These are phyloP conservation scores for Metahyphopichia silvanorum DNA, from an alignment of 805 yeast genomes.

Conservation along the genomic window DNA sequence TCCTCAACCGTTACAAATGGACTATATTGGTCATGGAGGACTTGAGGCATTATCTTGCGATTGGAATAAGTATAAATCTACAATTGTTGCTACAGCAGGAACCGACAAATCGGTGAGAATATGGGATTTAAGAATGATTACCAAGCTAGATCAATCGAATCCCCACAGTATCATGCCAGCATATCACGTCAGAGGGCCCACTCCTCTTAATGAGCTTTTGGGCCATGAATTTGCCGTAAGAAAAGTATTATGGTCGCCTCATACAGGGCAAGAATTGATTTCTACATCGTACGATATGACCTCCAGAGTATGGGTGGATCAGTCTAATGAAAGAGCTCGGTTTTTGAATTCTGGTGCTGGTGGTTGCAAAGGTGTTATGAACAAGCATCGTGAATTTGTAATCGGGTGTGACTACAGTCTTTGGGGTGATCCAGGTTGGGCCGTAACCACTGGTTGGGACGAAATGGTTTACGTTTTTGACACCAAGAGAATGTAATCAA, in stretches of 20 bases:
- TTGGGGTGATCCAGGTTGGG: constrained; percentile 97
- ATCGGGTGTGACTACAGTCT: constrained; percentile 92
- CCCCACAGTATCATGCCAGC: constrained; percentile 37
- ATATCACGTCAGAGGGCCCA: constrained; percentile 50
- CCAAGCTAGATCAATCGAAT: constrained; percentile 29
- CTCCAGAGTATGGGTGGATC: constrained; percentile 79
- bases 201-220: constrained; percentile 70
- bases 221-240: constrained; percentile 92
- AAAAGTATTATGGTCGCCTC: constrained; percentile 87
- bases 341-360: constrained; percentile 38
- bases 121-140: constrained; percentile 84
- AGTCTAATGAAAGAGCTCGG: constrained; percentile 55
- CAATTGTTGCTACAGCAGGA: constrained; percentile 84
- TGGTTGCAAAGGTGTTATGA: constrained; percentile 58
- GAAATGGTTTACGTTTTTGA: constrained; percentile 92
- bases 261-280: constrained; percentile 63
- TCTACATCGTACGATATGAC: constrained; percentile 93
- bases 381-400: constrained; percentile 80
- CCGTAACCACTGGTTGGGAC: constrained; percentile 94
- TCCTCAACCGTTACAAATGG: constrained; percentile 56
- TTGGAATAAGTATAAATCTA: constrained; percentile 85
- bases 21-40: constrained; percentile 72
- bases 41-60: constrained; percentile 79
- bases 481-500: constrained; percentile 45
- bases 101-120: constrained; percentile 80